Evolutionary conservation across 176 grass and related monocot genomes (phyloP).

Genomic region (Canna indica): DNA sequence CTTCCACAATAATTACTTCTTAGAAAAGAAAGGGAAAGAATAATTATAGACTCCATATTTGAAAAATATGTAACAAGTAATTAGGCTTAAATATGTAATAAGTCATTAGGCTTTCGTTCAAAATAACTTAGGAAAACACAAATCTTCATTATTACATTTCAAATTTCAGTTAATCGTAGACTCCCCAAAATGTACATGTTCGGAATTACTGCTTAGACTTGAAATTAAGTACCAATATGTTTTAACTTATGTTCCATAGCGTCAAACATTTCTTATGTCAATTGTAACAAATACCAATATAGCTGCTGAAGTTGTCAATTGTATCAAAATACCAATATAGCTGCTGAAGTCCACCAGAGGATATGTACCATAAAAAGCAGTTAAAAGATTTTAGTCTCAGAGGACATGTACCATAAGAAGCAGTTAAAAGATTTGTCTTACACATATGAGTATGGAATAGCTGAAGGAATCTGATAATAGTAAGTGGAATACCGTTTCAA

Average conservation of each 20-base stretch:
- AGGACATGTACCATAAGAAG: too few relatives aligned
- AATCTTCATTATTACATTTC: neutral
- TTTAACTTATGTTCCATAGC: neutral
- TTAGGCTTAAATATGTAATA: neutral
- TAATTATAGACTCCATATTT: neutral
- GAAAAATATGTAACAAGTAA: neutral
- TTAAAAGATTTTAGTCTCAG: too few relatives aligned
- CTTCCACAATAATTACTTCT: neutral
- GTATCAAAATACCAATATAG: too few relatives aligned
- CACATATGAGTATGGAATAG: neutral
- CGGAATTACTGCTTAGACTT: neutral
- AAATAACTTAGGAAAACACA: neutral
- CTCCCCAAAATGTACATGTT: neutral
- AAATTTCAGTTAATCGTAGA: neutral
- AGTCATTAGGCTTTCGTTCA: neutral
- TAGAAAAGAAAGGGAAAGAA: neutral
- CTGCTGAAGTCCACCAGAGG: too few relatives aligned
- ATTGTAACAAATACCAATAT: neutral
- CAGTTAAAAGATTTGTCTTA: too few relatives aligned
- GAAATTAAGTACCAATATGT: neutral
- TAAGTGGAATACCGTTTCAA: conserved; percentile 69
- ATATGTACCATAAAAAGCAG: too few relatives aligned
- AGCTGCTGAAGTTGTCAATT: too few relatives aligned
- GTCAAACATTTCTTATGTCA: neutral
- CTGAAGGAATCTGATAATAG: neutral